These are phyloP conservation scores for Coniochaeta pulveracea DNA, from an alignment of 2,329 filamentous ascomycete genomes.

Conservation along the genomic window DNA sequence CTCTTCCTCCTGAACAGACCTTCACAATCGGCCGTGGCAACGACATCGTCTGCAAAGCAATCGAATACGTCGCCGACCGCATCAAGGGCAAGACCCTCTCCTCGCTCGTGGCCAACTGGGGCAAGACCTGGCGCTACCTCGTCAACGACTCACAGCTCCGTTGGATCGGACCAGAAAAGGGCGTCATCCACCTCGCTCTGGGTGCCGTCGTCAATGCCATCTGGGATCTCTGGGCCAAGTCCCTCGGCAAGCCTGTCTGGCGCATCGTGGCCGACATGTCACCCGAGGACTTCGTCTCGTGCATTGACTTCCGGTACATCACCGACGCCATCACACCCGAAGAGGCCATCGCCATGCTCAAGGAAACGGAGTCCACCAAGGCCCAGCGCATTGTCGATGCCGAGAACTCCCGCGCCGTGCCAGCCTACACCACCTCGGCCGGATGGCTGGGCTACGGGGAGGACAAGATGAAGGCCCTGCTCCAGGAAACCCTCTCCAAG, in stretches of 20 bases:
- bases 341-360: slow-evolving; percentile 65
- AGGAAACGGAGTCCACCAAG: slow-evolving; percentile 56
- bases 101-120: slow-evolving; percentile 70
- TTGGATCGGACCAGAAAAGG: slow-evolving; percentile 92
- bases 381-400: slow-evolving; percentile 62
- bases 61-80: slow-evolving; percentile 65
- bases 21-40: slow-evolving; percentile 86
- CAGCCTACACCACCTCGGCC: slow-evolving; percentile 81
- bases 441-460: slow-evolving; percentile 88
- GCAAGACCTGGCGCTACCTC: slow-evolving; percentile 82
- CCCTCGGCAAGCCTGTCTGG: slow-evolving; percentile 80
- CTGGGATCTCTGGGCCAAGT: slow-evolving; percentile 94
- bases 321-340: slow-evolving; percentile 84
- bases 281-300: slow-evolving; percentile 73
- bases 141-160: slow-evolving; percentile 82
- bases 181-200: slow-evolving; percentile 84
- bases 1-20: slow-evolving; percentile 30
- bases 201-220: slow-evolving; percentile 83
- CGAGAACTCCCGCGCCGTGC: slow-evolving; percentile 62
- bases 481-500: slow-evolving; percentile 62
- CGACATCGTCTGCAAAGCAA: slow-evolving; percentile 82
- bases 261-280: slow-evolving; percentile 81
- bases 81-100: slow-evolving; percentile 66
- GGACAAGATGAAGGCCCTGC: slow-evolving; percentile 69
- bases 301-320: slow-evolving; percentile 93